Evolutionary conservation across 2,329 filamentous ascomycete species (phyloP), one percentile per base, ranked within the genome.

Genomic region (Calonectria hawksworthii): DNA sequence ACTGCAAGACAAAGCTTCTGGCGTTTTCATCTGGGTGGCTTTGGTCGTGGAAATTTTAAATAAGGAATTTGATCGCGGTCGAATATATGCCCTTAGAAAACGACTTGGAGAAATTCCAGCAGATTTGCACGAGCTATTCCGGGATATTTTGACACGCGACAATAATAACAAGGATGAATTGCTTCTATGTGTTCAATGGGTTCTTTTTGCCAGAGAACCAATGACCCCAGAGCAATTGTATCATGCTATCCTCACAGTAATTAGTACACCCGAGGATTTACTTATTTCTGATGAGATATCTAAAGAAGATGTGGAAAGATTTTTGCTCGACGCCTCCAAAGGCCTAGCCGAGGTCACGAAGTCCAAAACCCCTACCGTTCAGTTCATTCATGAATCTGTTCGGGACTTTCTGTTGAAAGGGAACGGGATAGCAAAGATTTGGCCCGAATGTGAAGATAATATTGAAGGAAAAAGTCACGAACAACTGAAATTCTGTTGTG

Each of bases 111-210:
- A 85, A 1, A 81, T 89, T 0, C 88, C 88, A 0, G 68, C 16
- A 0, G 83, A 83, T 0, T 81, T 93, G 0, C 79, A 84, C 44
- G 83, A 88, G 0, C 77, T 93, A 0, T 92, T 93, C 73, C 83
- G 83, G 2, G 82, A 89, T n/a, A 89, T 92, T 0, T 71, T 92
- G 2, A 85, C 73, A 0, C 84, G 89, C 21, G 90, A 93, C 67
- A n/a, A 69, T 0, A 51, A 83, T 0, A 84, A 90, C 8, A 81
- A 82, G 59, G 82, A 87, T 0, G 81, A 85, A 0, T 75, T 92
- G 0, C 69, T 85, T 0, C 75, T 90, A 0, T 90, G 87, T 36
- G 73, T 93, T 0, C 86, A 74, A 23, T 92, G 88, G 88, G 83
- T 93, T 0, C 82, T 93, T 0, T 92, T 86, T 32, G 84, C 91